These are phyloP conservation scores for Tylopilus cervinicoccineus DNA, from an alignment of 768 basidiomycete species.

Conservation along the genomic window DNA sequence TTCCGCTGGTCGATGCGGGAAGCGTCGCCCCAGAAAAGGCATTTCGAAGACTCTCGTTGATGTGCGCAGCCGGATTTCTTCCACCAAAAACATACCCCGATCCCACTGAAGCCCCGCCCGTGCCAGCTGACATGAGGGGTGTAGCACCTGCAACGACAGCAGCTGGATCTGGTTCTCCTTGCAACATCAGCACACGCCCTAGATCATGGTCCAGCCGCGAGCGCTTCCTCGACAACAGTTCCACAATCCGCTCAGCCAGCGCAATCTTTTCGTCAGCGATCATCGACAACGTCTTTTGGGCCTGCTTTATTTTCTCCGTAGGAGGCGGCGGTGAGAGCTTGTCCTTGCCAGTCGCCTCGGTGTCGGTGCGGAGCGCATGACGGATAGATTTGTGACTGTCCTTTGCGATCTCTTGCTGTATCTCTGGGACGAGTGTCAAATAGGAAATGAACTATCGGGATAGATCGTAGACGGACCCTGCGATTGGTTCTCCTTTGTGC, in stretches of 20 bases:
- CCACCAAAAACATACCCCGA: constrained; percentile 32
- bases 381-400: constrained; percentile 43
- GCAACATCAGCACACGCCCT: constrained; percentile 38
- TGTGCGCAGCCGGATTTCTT: constrained; percentile 37
- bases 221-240: constrained; percentile 42
- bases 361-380: constrained; percentile 35
- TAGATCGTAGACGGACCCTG: constrained; percentile 32
- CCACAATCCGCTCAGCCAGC: constrained; percentile 41
- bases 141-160: constrained; percentile 28
- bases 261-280: constrained; percentile 42
- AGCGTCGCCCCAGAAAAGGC: constrained; percentile 30
- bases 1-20: constrained; percentile 14
- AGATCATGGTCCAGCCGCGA: constrained; percentile 48
- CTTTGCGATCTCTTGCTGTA: constrained; percentile 42
- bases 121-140: constrained; percentile 18
- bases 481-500: constrained; percentile 39
- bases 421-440: constrained; percentile 26
- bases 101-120: constrained; percentile 10
- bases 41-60: constrained; percentile 38
- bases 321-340: constrained; percentile 30
- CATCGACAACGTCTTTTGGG: constrained; percentile 26
- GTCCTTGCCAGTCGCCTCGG: constrained; percentile 25
- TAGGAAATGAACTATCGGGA: not conserved
- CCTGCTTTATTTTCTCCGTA: constrained; percentile 27
- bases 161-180: constrained; percentile 40